phyloP scores from a whole-genome alignment of 2,329 filamentous ascomycete genomes.

The Paecilomyces fulvus region DNA sequence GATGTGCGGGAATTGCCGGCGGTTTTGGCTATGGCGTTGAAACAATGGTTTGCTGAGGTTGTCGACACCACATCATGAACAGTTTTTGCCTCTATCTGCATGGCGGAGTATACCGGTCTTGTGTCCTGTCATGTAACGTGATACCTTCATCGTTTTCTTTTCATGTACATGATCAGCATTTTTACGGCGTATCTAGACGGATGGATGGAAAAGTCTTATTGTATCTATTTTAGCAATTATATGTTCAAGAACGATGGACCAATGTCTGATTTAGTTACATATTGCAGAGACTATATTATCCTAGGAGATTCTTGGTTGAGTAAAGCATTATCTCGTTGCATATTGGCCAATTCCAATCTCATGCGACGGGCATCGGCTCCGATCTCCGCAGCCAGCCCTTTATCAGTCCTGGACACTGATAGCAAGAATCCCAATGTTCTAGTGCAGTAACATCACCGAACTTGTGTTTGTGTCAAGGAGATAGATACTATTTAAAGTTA shows the following conservation, averaged over 20 bases:
- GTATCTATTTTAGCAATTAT: background rate
- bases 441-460: too few relatives aligned
- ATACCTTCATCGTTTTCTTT: background rate
- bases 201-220: background rate
- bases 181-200: background rate
- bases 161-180: background rate
- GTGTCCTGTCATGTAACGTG: conserved; percentile 1
- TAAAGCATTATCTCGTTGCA: background rate
- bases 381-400: too few relatives aligned
- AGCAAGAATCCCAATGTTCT: too few relatives aligned
- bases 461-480: too few relatives aligned
- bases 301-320: background rate
- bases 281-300: background rate
- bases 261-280: too few relatives aligned
- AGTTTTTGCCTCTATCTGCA: background rate
- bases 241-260: background rate
- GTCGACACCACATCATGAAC: conserved; percentile 37
- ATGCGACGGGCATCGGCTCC: too few relatives aligned
- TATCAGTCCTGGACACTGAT: too few relatives aligned
- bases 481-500: too few relatives aligned
- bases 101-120: background rate
- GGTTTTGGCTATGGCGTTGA: conserved; percentile 76
- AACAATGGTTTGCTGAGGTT: conserved; percentile 87
- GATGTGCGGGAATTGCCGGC: conserved; percentile 84
- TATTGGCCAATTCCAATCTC: background rate